Base-by-base conservation (phyloP, 305 asterid species). In the Fraxinus xanthoxyloides region DNA sequence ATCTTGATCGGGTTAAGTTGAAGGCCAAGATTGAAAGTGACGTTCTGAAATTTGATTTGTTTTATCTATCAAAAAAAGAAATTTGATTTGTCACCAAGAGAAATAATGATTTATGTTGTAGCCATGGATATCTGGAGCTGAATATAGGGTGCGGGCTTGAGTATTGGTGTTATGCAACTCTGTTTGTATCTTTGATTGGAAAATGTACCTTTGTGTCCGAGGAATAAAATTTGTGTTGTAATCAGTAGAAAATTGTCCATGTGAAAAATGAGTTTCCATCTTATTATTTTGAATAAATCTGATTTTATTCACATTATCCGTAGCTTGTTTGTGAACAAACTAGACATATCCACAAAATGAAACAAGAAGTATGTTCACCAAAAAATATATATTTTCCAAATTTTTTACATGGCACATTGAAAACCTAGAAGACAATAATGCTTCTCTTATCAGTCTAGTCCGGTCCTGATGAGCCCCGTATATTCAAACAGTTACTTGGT, bases 401-500 rank as follows among this genome's bases (percentile, higher is more conserved):
- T 28, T 65, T 65, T 65, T 26, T 65, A 65, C 36, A 75, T 34
- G 63, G 63, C 35, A 75, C 24, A 1, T 75, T 36, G 63, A 24
- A 75, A 9, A 40, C 51, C 12, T 24, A 75, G 21, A 75, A 26
- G 79, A 75, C 36, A n/a, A 75, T 75, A 54, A 43, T 23, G 9
- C 36, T 43, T 31, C 23, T 24, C 35, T 43, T 43, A 46, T 23
- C 54, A 54, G 34, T 75, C 34, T 23, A 23, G 34, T 26, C n/a
- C 36, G 46, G 1, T 13, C 34, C 13, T 10, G 31, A 43, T 3
- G 12, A 15, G 19, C n/a, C 28, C 15, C 13, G 51, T 28, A 2
- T 48, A 28, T 43, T 75, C 40, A 19, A 75, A 65, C 78, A 26
- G 17, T 84, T 59, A 81, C 17, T 48, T 76, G 35, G 73, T 36